Evolutionary conservation across 2,329 filamentous ascomycete species (phyloP).

Genomic region (Hortaea werneckii): DNA sequence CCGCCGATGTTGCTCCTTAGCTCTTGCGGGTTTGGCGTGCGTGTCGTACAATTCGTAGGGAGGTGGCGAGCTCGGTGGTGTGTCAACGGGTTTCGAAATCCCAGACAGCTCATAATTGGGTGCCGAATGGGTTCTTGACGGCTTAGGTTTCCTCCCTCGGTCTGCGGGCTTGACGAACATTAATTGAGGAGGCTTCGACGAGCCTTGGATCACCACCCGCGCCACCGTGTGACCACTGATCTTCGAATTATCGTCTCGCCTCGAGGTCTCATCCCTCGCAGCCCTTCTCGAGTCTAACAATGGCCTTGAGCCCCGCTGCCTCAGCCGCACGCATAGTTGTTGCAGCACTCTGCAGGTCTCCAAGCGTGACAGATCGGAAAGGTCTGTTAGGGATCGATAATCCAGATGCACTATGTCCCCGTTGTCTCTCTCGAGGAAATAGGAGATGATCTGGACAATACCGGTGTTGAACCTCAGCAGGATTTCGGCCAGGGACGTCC

Average conservation of each 20-base stretch:
- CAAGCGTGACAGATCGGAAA: constrained; percentile 36
- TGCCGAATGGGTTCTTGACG: not conserved
- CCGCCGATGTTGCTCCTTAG: no score
- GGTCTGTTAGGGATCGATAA: constrained; percentile 33
- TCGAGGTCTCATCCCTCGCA: no score
- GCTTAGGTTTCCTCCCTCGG: constrained; percentile 10
- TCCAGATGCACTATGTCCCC: constrained; percentile 26
- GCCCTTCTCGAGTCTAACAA: no score
- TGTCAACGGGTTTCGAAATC: not conserved
- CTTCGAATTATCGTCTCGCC: not conserved
- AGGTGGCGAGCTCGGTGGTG: constrained; percentile 3
- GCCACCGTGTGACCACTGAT: constrained; percentile 16
- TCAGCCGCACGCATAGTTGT: constrained; percentile 25
- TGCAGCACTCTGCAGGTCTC: constrained; percentile 34
- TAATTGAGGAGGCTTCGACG: constrained; percentile 16
- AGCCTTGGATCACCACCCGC: constrained; percentile 21
- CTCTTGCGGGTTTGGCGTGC: no score
- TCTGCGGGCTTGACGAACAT: constrained; percentile 18
- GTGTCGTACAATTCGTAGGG: not conserved
- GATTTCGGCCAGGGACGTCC: constrained; percentile 36
- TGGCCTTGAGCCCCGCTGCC: not conserved
- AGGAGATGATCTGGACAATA: constrained; percentile 36
- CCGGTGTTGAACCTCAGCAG: constrained; percentile 38
- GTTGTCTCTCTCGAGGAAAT: constrained; percentile 31
- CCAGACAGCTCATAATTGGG: no score